These are phyloP conservation scores for Rhodosorus marinus DNA, from an alignment of 23 red algal species.

Conservation along the genomic window DNA sequence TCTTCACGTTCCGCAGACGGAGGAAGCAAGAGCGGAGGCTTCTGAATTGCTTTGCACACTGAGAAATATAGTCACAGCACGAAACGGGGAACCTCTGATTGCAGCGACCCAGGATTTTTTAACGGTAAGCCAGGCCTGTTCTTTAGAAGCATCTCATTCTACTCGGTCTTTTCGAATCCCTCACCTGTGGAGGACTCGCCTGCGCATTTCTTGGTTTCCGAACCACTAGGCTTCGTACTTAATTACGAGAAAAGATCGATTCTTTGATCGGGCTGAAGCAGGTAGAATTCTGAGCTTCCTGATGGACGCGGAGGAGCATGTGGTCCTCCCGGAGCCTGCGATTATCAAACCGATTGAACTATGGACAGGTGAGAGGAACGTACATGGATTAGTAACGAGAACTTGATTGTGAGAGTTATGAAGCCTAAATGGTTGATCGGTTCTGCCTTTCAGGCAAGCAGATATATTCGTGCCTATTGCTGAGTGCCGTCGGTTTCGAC, in stretches of 20 bases:
- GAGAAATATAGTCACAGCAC: slow-evolving; percentile 65
- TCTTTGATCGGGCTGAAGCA: slow-evolving; percentile 60
- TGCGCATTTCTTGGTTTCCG: too few species aligned
- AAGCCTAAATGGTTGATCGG: too few species aligned
- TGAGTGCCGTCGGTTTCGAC: too few species aligned
- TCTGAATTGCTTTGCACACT: slow-evolving; percentile 51
- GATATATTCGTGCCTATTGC: too few species aligned
- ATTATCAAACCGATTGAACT: slow-evolving; percentile 66
- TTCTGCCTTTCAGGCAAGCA: too few species aligned
- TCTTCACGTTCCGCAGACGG: slow-evolving; percentile 96
- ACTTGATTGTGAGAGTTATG: too few species aligned
- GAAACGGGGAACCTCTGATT: slow-evolving; percentile 88
- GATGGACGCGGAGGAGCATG: slow-evolving; percentile 22
- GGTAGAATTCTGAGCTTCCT: slow-evolving; percentile 19
- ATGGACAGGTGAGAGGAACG: slow-evolving; percentile 99
- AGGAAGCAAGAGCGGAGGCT: slow-evolving; percentile 84
- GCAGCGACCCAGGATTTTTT: slow-evolving; percentile 98
- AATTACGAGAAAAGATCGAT: slow-evolving; percentile 39
- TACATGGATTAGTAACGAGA: too few species aligned
- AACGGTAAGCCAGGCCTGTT: too few species aligned
- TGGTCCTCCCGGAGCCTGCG: slow-evolving; percentile 59
- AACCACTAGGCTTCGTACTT: slow-evolving; percentile 53
- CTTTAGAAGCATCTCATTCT: too few species aligned
- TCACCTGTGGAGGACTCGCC: too few species aligned
- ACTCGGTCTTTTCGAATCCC: too few species aligned